Percentiles rank a stretch among this genome's conserved stretches.
Conservation (phyloP, 2,329 filamentous ascomycete species). For the Aureobasidium sp. region DNA sequence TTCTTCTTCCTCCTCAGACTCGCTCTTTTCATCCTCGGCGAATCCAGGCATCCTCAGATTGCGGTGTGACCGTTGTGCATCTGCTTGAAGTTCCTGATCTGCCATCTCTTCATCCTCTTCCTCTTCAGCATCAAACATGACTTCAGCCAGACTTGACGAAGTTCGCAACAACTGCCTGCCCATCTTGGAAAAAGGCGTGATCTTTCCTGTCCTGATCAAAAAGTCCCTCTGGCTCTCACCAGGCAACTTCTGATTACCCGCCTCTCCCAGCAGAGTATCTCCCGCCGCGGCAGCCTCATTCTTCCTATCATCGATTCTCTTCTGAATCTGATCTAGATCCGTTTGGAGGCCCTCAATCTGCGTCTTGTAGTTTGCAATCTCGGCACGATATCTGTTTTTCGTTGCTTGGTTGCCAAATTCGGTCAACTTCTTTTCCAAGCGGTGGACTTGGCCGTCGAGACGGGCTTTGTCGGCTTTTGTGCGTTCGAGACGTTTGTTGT, state of each 20-base stretch:
- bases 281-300: conserved; percentile 39
- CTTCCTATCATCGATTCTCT: conserved; percentile 70
- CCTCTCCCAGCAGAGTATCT: conserved; percentile 34
- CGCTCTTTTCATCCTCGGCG: conserved; percentile 27
- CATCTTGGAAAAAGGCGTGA: conserved; percentile 87
- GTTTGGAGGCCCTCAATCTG: conserved; percentile 59
- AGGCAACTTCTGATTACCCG: conserved; percentile 55
- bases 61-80: conserved; percentile 36
- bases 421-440: conserved; percentile 49
- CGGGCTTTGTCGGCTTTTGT: conserved; percentile 47
- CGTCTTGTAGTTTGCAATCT: conserved; percentile 59
- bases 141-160: conserved; percentile 66
- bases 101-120: conserved; percentile 44
- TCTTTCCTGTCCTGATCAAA: conserved; percentile 91
- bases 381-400: conserved; percentile 53
- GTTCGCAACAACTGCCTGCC: conserved; percentile 56
- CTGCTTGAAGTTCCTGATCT: conserved; percentile 24
- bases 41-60: conserved; percentile 45
- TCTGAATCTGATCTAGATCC: conserved; percentile 73
- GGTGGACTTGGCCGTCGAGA: conserved; percentile 58
- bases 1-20: conserved; percentile 27
- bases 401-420: conserved; percentile 49
- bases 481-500: conserved; percentile 56
- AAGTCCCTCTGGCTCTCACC: conserved; percentile 83
- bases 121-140: conserved; percentile 75